phyloP scores from a whole-genome alignment of 2,329 filamentous ascomycete genomes.

The Colletotrichum echinochloae region DNA sequence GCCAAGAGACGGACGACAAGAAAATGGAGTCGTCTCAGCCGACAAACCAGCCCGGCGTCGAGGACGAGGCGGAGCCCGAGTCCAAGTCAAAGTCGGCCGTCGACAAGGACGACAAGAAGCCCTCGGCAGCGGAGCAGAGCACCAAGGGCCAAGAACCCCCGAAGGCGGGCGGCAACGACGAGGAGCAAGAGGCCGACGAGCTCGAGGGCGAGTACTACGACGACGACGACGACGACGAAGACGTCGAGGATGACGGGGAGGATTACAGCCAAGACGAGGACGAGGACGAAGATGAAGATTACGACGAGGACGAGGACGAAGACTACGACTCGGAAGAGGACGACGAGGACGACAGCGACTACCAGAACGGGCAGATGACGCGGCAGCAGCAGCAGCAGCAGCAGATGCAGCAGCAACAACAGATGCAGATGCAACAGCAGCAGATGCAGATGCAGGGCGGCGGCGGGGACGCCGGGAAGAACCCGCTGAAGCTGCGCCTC shows the following conservation, averaged over 20 bases:
- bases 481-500: conserved; percentile 43
- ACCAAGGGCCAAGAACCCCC: conserved; percentile 32
- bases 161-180: conserved; percentile 12
- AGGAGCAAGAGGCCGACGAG: conserved; percentile 34
- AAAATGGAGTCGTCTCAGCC: conserved; percentile 37
- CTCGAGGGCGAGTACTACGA: conserved; percentile 6
- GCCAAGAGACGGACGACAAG: conserved; percentile 43
- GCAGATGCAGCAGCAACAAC: conserved; percentile 42
- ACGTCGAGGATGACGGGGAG: conserved; percentile 35
- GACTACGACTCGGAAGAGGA: conserved; percentile 40
- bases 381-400: conserved; percentile 30
- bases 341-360: conserved; percentile 28
- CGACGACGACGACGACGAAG: conserved; percentile 27
- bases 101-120: conserved; percentile 15
- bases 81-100: conserved; percentile 2
- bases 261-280: conserved; percentile 41
- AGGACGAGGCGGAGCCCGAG: conserved; percentile 42
- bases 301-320: conserved; percentile 40
- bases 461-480: conserved; percentile 41
- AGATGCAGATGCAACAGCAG: conserved; percentile 45
- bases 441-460: conserved; percentile 45
- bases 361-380: conserved; percentile 28
- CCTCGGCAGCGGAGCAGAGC: conserved; percentile 35
- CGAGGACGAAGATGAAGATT: conserved; percentile 42
- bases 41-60: conserved; percentile 40